Conservation (phyloP, 306 rosid genomes). For the Gleditsia sinensis region DNA sequence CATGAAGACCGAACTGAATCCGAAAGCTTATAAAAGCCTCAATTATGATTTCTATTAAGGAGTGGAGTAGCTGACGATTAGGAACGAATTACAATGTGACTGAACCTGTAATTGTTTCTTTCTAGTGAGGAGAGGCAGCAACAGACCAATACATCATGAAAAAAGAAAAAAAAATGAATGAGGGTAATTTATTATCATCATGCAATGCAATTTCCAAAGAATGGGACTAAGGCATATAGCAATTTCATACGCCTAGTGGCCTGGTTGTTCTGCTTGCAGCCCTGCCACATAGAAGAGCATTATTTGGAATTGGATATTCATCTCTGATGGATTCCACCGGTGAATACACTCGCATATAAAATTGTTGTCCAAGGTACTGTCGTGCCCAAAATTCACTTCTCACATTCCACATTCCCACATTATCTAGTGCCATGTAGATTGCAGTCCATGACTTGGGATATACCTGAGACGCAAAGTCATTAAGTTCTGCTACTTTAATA, state of each 20-base stretch:
- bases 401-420: slow-evolving; percentile 92
- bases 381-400: slow-evolving; percentile 86
- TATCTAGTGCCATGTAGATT: slow-evolving; percentile 77
- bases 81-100: not conserved
- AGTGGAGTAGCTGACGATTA: no score
- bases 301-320: slow-evolving; percentile 77
- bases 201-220: slow-evolving; percentile 38
- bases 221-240: slow-evolving; percentile 32
- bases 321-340: slow-evolving; percentile 67
- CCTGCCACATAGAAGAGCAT: slow-evolving; percentile 90
- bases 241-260: slow-evolving; percentile 25
- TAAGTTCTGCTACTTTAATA: not conserved
- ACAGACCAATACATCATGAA: not conserved
- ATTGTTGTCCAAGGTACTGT: slow-evolving; percentile 88
- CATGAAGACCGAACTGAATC: no score
- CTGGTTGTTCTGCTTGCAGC: slow-evolving; percentile 54
- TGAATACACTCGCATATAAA: slow-evolving; percentile 79
- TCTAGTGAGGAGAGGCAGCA: not conserved
- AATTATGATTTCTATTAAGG: no score
- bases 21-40: no score
- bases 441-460: slow-evolving; percentile 96
- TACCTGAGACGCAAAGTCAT: slow-evolving; percentile 47
- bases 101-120: not conserved
- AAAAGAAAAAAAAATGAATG: slow-evolving; percentile 18
- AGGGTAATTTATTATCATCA: slow-evolving; percentile 12